Base-by-base conservation (phyloP, 2,329 filamentous ascomycete genomes). In the Ustulina deusta region DNA sequence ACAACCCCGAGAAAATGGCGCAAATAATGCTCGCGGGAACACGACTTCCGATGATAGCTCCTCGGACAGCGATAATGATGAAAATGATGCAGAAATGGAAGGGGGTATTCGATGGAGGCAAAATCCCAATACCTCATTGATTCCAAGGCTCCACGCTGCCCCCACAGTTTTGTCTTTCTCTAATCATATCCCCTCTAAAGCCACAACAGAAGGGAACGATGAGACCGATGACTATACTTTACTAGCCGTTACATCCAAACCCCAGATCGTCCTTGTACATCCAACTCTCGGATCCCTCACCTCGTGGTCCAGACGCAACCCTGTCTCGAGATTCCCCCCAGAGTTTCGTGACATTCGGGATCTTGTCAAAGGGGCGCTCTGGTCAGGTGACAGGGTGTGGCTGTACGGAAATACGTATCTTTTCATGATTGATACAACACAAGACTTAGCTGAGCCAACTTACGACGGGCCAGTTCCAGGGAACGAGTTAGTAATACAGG, bases 361-460 rank as follows among this genome's bases (percentile, higher is more conserved):
- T 77, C 85, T 93, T 48, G 91, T 91, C 61, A 95, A 95, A 83
- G 94, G 94, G 3, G 89, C 90, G 29, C 79, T 97, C 44, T 98
- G 95, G 94, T 92, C 97, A 76, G 84, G 91, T 0, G 83, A 84
- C 32, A 87, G 95, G 15, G 81, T 95, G 7, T 98, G 95, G 93
- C 81, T 98, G 22, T 97, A 97, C 75, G 94, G 95, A 6, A 87
- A 89, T 46, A 90, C 88, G 0, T 98, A 94, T 86, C 80, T 99
- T 27, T 94, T 93, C 82, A 98, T 98, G 94, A 88, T 99, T 68
- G 94, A 98, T 78, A 82, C 97, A 34, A 87, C 87, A 22, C 86
- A 87, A 74, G 91, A 97, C 78, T 85, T 96, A 56, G 78, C 81
- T 0, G 77, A 79, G 10, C 76, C 74, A 29, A 76, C 76, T n/a